These are phyloP conservation scores for Acanthamoeba sp. DNA, from an alignment of 208 protist species.

Conservation along the genomic window DNA sequence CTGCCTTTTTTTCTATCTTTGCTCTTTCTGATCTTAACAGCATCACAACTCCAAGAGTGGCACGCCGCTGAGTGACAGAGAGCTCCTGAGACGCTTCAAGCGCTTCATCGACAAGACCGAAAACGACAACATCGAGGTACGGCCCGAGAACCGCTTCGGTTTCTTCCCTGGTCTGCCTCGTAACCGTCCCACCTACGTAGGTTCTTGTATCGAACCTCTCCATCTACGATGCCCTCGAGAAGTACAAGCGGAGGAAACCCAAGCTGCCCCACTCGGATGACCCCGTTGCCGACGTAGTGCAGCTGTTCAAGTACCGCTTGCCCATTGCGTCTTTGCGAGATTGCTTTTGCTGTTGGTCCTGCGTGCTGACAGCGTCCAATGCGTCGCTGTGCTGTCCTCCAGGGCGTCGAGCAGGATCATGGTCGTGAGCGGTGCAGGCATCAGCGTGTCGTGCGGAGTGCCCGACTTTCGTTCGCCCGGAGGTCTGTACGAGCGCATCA, in stretches of 20 bases:
- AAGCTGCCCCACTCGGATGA: conserved; percentile 22
- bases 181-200: background rate
- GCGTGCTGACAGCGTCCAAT: too few relatives aligned
- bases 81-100: conserved; percentile 11
- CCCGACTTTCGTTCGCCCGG: conserved; percentile 87
- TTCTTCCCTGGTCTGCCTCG: too few relatives aligned
- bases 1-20: background rate
- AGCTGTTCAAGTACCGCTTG: conserved; percentile 1
- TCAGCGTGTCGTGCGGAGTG: conserved; percentile 85
- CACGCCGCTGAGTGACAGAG: background rate
- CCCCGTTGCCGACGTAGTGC: background rate
- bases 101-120: conserved; percentile 41
- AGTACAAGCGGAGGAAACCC: conserved; percentile 38
- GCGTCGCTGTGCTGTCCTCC: background rate
- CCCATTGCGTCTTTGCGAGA: too few relatives aligned
- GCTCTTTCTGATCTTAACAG: background rate
- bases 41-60: conserved; percentile 9
- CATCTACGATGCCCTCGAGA: conserved; percentile 30
- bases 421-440: conserved; percentile 47
- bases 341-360: too few relatives aligned
- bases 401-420: conserved; percentile 43
- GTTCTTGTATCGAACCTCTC: conserved; percentile 5
- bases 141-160: too few relatives aligned
- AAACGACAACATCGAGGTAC: background rate
- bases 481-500: conserved; percentile 86